Evolutionary conservation across 805 yeast species (phyloP), one percentile per base, ranked within the genome.

Genomic region (Cyberlindnera mycetangii): DNA sequence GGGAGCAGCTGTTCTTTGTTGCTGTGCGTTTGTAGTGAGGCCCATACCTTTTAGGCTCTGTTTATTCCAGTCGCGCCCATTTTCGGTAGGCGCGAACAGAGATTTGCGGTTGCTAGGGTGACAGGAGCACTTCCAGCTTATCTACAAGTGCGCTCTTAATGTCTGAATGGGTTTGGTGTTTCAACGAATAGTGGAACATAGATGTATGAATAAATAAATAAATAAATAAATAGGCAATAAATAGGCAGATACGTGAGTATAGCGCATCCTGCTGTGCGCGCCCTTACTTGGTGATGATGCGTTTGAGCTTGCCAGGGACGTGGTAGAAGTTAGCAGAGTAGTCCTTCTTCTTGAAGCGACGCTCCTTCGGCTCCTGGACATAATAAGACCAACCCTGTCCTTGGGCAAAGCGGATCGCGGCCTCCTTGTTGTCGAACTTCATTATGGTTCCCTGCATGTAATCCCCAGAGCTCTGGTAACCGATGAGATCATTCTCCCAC

Each of bases 401-500:
- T 53, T 79, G 76, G 10, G 95, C 95, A 65, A 87, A 87, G 45
- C 76, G 75, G 47, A 83, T 70, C 28, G 96, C 96, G 32, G 86
- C 77, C 38, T 87, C 92, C 65, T 78, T 81, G 41, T 81, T 70
- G 59, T 80, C 84, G 62, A 87, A 87, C 62, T 81, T 80, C 72
- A 87, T 66, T 60, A 76, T 76, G 8, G 92, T 83, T 15, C 84
- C 89, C 68, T 86, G 78, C 76, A 88, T 83, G 67, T 80, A 82
- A 64, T 87, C 96, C 30, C 85, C 78, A 36, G 85, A 72, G 37
- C 86, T 77, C 58, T 85, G 90, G 71, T 85, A 87, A 20, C 96
- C 96, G 66, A 87, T 87, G 61, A 87, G 71, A 62, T 85, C 92
- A 66, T 87, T 87, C 62, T 87, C 96, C 95, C 95, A 87, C 62